Conservation (phyloP, 2,329 filamentous ascomycete species). For the Ophiosphaerella korrae region DNA sequence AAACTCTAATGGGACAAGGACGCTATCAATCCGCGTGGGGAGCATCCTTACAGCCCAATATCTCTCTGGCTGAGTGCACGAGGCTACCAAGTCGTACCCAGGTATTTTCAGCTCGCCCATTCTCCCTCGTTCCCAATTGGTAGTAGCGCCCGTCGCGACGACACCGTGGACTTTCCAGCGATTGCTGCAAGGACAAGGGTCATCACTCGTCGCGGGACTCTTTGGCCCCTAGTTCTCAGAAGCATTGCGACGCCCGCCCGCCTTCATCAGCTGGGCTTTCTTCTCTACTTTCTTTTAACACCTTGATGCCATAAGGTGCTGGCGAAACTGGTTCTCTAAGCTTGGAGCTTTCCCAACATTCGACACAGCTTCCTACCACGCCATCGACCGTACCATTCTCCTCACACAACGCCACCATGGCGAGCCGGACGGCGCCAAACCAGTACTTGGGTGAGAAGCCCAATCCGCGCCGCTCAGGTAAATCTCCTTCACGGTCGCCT, state of each 20-base stretch:
- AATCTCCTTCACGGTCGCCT: constrained; percentile 42
- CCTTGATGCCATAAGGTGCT: constrained; percentile 12
- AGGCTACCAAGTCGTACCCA: constrained; percentile 3
- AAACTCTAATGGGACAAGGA: neutral
- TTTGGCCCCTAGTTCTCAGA: constrained; percentile 29
- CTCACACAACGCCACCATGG: constrained; percentile 41
- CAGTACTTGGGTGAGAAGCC: constrained; percentile 41
- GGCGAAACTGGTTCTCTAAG: constrained; percentile 7
- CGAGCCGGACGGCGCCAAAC: constrained; percentile 37
- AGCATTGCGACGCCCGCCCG: constrained; percentile 28
- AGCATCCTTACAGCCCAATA: neutral
- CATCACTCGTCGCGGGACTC: constrained; percentile 22
- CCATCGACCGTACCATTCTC: constrained; percentile 24
- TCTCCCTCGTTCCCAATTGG: constrained; percentile 24
- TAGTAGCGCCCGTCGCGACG: constrained; percentile 20
- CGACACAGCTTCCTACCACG: constrained; percentile 20
- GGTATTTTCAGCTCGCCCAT: constrained; percentile 25
- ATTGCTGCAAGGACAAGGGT: constrained; percentile 32
- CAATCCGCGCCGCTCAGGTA: constrained; percentile 36
- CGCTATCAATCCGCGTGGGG: too few relatives aligned
- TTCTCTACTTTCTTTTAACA: constrained; percentile 46
- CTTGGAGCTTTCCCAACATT: constrained; percentile 16
- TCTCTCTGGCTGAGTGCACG: neutral
- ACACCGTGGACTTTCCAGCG: constrained; percentile 31
- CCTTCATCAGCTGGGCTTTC: constrained; percentile 25